Conservation (phyloP, 441 rosid species). For the Pelargonium australe region DNA sequence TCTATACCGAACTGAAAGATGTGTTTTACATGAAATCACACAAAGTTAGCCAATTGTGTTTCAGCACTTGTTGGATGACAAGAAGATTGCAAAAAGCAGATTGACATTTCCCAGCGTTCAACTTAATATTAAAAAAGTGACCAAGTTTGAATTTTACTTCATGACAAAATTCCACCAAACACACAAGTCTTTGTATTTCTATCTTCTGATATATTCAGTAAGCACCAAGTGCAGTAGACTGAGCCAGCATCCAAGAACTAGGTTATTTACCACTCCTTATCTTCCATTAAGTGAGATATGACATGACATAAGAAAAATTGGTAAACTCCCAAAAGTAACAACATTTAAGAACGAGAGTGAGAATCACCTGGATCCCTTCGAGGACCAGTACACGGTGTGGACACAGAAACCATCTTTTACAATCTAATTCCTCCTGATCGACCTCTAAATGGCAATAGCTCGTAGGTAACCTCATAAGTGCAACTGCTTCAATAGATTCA, state of each 20-base stretch:
- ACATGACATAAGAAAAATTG: neutral
- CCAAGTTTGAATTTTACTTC: no score
- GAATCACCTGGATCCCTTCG: constrained; percentile 70
- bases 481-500: constrained; percentile 73
- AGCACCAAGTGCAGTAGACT: no score
- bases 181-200: no score
- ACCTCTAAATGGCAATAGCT: constrained; percentile 40
- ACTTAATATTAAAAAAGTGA: neutral
- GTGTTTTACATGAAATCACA: neutral
- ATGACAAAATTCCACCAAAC: no score
- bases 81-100: neutral
- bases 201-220: no score
- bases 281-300: neutral
- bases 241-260: neutral
- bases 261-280: neutral
- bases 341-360: neutral
- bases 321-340: neutral
- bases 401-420: constrained; percentile 54
- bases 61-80: neutral
- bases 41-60: neutral
- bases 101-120: neutral
- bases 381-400: constrained; percentile 68
- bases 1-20: neutral
- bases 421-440: constrained; percentile 25
- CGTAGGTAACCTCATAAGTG: constrained; percentile 67